Evolutionary conservation across 371 early-diverging fungal genomes (phyloP).

Genomic region (Conidiobolus incongruus): DNA sequence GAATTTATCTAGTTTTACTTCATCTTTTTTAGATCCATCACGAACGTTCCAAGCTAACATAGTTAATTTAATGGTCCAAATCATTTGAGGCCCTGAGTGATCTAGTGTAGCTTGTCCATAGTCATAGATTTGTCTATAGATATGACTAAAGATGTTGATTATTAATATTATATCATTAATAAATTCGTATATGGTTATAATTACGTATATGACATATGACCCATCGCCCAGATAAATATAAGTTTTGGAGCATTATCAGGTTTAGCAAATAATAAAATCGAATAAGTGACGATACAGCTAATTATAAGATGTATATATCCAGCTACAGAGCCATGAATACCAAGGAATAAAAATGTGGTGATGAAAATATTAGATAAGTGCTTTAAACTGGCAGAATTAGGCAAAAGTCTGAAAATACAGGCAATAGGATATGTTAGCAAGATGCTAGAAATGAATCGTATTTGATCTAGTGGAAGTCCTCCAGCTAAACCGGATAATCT

Average conservation of each 20-base stretch:
- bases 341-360: conserved; percentile 28
- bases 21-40: conserved; percentile 26
- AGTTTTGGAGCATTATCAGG: conserved; percentile 28
- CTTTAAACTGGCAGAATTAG: conserved; percentile 18
- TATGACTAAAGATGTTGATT: conserved; percentile 18
- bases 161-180: not conserved
- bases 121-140: conserved; percentile 26
- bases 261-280: conserved; percentile 17
- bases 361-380: conserved; percentile 47
- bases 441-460: conserved; percentile 13
- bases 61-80: conserved; percentile 67
- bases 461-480: conserved; percentile 12
- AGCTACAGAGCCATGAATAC: conserved; percentile 22
- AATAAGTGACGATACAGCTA: conserved; percentile 28
- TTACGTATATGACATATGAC: conserved; percentile 25
- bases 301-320: conserved; percentile 40
- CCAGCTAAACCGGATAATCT: conserved; percentile 1
- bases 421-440: conserved; percentile 14
- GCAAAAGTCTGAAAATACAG: conserved; percentile 21
- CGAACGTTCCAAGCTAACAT: conserved; percentile 66
- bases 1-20: not conserved
- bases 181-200: not conserved
- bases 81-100: conserved; percentile 77
- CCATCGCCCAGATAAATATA: conserved; percentile 46
- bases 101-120: conserved; percentile 34